Conservation (phyloP, 2,329 filamentous ascomycete species). For the Endothia cerciana region DNA sequence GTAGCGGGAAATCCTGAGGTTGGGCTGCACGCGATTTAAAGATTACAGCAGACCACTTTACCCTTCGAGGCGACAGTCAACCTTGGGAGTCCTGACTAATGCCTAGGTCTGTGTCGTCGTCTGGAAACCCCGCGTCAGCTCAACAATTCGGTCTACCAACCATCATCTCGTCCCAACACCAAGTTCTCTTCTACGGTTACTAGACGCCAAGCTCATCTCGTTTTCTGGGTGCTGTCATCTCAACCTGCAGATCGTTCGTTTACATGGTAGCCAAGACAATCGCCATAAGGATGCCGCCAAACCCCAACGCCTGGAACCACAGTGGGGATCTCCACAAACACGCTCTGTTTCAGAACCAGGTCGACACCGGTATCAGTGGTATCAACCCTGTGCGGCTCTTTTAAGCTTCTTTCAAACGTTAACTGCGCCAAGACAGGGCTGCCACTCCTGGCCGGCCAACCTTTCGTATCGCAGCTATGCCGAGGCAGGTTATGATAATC, state of each 20-base stretch:
- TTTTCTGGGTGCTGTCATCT: neutral
- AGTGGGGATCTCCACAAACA: conserved; percentile 17
- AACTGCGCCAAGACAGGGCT: conserved; percentile 23
- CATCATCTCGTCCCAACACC: neutral
- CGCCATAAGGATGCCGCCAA: neutral
- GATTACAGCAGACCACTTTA: neutral
- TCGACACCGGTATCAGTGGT: neutral
- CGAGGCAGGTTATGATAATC: neutral
- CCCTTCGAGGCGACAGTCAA: too few species aligned
- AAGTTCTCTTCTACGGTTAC: neutral
- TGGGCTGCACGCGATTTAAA: neutral
- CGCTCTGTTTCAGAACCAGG: conserved; percentile 23
- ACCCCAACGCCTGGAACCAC: neutral
- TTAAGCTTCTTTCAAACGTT: conserved; percentile 28
- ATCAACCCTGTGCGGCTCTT: conserved; percentile 20
- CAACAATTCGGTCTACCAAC: too few species aligned
- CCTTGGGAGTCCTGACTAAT: too few species aligned
- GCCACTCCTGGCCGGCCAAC: neutral
- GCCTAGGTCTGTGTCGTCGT: neutral
- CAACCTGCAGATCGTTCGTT: neutral
- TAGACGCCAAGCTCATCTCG: neutral
- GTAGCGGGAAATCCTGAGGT: neutral
- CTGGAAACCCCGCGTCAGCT: neutral
- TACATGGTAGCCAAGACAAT: neutral
- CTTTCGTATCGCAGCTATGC: neutral